Conservation (phyloP, 2,329 filamentous ascomycete species). For the Trichophaea hybrida region DNA sequence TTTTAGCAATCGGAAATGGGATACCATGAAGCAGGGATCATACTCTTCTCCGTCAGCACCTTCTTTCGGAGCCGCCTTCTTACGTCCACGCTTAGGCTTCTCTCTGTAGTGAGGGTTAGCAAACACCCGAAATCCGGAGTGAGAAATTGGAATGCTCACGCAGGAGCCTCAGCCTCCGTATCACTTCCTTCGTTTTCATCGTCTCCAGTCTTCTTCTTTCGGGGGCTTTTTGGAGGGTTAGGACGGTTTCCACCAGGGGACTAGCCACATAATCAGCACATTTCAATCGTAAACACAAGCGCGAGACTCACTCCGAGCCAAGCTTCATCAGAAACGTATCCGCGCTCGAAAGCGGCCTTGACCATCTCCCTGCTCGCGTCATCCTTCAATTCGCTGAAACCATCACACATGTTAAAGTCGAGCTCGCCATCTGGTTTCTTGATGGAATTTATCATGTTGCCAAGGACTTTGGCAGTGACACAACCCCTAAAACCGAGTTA, state of each 20-base stretch:
- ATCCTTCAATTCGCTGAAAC: conserved; percentile 13
- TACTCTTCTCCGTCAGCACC: conserved; percentile 3
- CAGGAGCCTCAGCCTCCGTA: not conserved
- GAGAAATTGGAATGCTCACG: too few relatives aligned
- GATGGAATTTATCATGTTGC: conserved; percentile 5
- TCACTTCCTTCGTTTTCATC: not conserved
- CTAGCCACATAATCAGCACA: not conserved
- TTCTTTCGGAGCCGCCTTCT: not conserved
- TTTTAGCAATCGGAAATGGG: not conserved
- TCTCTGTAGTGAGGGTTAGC: too few relatives aligned
- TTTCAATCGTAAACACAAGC: not conserved
- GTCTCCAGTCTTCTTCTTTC: conserved; percentile 2
- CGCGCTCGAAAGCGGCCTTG: conserved; percentile 8
- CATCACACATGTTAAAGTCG: conserved; percentile 9
- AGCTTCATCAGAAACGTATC: conserved; percentile 14
- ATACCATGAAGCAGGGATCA: not conserved
- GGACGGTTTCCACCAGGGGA: conserved; percentile 9
- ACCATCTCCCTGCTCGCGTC: conserved; percentile 8
- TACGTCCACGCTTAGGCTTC: not conserved
- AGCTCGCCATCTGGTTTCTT: conserved; percentile 9
- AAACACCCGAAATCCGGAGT: not conserved
- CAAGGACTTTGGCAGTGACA: conserved; percentile 12
- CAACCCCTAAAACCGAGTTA: conserved; percentile 11
- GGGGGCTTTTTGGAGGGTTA: conserved; percentile 6
- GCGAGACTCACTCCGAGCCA: conserved; percentile 14